Evolutionary conservation across 805 yeast genomes (phyloP), one percentile per base, ranked within the genome.

Genomic region (Teunomyces lycoperdinae): DNA sequence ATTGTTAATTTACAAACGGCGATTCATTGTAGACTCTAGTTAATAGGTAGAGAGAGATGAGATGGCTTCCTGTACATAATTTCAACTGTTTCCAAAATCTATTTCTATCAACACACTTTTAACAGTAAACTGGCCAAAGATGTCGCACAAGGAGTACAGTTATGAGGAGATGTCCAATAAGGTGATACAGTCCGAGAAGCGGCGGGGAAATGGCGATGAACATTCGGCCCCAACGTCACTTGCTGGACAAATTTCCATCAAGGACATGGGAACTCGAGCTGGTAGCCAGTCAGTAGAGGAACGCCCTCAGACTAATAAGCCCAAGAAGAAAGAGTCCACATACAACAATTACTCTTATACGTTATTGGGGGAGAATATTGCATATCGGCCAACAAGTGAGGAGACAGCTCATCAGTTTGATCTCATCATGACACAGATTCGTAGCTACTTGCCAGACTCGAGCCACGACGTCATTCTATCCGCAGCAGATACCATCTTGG

Each of bases 81-180:
- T 13, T 32, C 9, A 16, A 16, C 14, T 32, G 34, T 14, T 7
- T 9, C 40, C 27, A 24, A 40, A 27, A 40, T 13, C 11, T 33
- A 40, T 13, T 17, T 27, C 13, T 16, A 7, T 13, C n/a, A 13
- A 16, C 16, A 11, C 13, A n/a, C 11, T 30, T 16, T 9, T 16
- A 24, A 39, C 9, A 6, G 6, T 26, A 17, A 11, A 39, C 26
- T 16, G 26, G 44, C 34, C 33, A 20, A 35, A 29, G 43, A 45
- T 36, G 49, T 44, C 50, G 20, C 46, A 43, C 45, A 55, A 60
- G 42, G 64, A 61, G 52, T 84, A 83, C 64, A 76, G 81, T 54
- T 80, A 83, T 56, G 85, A 83, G 61, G 87, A 80, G 60, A 85
- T 88, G 90, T 78, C 95, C 44, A 86, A 84, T 56, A 84, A 84